Evolutionary conservation across 352 stramenopile genomes (phyloP).

Genomic region (Halophytophthora batemanensis): DNA sequence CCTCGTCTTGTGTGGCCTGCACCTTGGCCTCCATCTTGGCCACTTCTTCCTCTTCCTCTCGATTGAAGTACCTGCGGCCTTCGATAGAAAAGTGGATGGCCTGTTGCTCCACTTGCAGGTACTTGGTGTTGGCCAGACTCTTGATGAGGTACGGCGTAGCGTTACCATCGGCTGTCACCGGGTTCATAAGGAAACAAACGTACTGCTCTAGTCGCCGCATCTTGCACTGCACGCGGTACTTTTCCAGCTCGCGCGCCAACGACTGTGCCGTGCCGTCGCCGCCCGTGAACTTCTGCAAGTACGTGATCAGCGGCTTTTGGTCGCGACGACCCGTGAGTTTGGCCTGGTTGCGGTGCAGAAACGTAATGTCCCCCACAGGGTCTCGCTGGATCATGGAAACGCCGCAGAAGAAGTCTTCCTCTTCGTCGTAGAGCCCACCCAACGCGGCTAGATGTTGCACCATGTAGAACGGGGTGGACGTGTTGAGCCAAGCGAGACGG

Average conservation of each 20-base stretch:
- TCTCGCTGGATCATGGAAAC: conserved; percentile 82
- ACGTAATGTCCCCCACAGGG: conserved; percentile 64
- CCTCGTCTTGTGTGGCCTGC: conserved; percentile 29
- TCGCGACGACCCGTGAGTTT: conserved; percentile 68
- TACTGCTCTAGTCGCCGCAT: conserved; percentile 53
- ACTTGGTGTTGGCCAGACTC: conserved; percentile 58
- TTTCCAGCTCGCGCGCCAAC: conserved; percentile 52
- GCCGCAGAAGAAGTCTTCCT: conserved; percentile 67
- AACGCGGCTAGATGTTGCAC: conserved; percentile 56
- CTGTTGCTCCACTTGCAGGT: conserved; percentile 54
- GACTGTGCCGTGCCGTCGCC: conserved; percentile 56
- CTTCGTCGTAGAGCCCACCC: conserved; percentile 44
- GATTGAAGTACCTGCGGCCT: conserved; percentile 51
- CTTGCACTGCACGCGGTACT: conserved; percentile 70
- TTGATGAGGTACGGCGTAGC: conserved; percentile 50
- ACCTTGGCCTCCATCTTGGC: conserved; percentile 45
- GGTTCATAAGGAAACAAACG: conserved; percentile 65
- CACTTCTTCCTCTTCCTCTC: conserved; percentile 56
- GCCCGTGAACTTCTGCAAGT: conserved; percentile 76
- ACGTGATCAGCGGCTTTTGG: conserved; percentile 57
- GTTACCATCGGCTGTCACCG: conserved; percentile 31
- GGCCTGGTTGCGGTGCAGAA: conserved; percentile 77
- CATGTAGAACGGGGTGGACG: conserved; percentile 62
- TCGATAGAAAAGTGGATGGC: conserved; percentile 80
- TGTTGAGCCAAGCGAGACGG: conserved; percentile 77